A percentile compares a stretch with the other conserved stretches of the same genome.
phyloP scores from a whole-genome alignment of 2,329 filamentous ascomycete genomes.

The Teratosphaeria destructans region DNA sequence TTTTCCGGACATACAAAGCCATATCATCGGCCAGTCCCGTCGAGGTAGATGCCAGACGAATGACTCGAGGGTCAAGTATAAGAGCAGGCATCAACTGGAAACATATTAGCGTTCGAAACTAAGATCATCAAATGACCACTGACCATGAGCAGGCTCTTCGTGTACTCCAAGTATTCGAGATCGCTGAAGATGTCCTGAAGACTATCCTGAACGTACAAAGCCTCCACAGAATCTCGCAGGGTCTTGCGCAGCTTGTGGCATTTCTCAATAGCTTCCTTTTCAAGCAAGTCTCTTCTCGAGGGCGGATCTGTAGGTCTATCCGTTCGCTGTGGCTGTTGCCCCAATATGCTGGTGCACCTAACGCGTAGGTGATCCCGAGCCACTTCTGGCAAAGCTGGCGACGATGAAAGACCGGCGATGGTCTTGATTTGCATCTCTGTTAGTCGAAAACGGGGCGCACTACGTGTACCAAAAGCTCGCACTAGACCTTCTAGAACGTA shows the following conservation, averaged over 20 bases:
- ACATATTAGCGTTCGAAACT: neutral
- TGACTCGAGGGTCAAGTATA: constrained; percentile 26
- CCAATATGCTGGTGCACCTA: constrained; percentile 19
- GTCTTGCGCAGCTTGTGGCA: constrained; percentile 6
- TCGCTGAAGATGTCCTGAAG: constrained; percentile 36
- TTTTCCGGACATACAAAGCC: neutral
- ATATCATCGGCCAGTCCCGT: constrained; percentile 2
- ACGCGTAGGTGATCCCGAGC: constrained; percentile 29
- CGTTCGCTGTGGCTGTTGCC: neutral
- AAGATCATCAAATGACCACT: neutral
- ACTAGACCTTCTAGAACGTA: constrained; percentile 35
- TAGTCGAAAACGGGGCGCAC: constrained; percentile 8
- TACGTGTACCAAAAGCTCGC: constrained; percentile 18
- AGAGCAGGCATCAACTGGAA: constrained; percentile 26
- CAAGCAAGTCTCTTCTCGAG: constrained; percentile 18
- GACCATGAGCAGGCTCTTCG: constrained; percentile 26
- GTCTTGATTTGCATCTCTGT: constrained; percentile 20
- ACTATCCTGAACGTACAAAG: neutral
- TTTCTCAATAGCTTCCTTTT: constrained; percentile 14
- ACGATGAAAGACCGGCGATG: constrained; percentile 27
- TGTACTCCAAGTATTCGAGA: constrained; percentile 38
- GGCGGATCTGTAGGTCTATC: neutral
- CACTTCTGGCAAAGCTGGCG: constrained; percentile 33
- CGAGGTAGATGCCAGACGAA: constrained; percentile 15
- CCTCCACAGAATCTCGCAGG: neutral